Conservation (phyloP, 2,329 filamentous ascomycete species). For the Paracoccidioides brasiliensis region DNA sequence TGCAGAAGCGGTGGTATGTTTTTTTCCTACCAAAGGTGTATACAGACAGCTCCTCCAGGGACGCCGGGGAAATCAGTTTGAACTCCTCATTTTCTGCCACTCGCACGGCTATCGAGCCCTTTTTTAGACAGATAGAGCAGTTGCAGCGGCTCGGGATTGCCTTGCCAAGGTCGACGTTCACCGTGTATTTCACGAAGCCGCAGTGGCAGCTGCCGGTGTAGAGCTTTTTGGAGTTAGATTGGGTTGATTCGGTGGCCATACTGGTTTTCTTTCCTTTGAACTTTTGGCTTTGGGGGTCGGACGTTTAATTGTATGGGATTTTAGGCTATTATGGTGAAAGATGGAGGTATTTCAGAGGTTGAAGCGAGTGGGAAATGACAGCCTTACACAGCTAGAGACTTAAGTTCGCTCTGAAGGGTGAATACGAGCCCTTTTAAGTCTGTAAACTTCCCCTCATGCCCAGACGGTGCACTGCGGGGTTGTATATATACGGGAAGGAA, state of each 20-base stretch:
- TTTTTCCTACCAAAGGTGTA: constrained; percentile 5
- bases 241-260: background rate
- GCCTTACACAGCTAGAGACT: too few species aligned
- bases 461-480: too few species aligned
- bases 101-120: constrained; percentile 4
- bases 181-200: constrained; percentile 8
- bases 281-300: background rate
- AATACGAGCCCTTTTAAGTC: too few species aligned
- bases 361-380: too few species aligned
- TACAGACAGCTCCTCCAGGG: constrained; percentile 4
- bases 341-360: too few species aligned
- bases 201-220: constrained; percentile 11
- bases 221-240: background rate
- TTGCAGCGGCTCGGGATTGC: constrained; percentile 6
- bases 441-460: too few species aligned
- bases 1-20: constrained; percentile 9
- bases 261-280: background rate
- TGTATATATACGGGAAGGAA: too few species aligned
- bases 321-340: too few species aligned
- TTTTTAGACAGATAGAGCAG: constrained; percentile 11
- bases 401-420: too few species aligned
- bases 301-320: too few species aligned
- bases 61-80: constrained; percentile 5
- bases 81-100: background rate
- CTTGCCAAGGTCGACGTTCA: constrained; percentile 12